phyloP scores from a whole-genome alignment of 495 filamentous ascomycete species.

The Halenospora varia region DNA sequence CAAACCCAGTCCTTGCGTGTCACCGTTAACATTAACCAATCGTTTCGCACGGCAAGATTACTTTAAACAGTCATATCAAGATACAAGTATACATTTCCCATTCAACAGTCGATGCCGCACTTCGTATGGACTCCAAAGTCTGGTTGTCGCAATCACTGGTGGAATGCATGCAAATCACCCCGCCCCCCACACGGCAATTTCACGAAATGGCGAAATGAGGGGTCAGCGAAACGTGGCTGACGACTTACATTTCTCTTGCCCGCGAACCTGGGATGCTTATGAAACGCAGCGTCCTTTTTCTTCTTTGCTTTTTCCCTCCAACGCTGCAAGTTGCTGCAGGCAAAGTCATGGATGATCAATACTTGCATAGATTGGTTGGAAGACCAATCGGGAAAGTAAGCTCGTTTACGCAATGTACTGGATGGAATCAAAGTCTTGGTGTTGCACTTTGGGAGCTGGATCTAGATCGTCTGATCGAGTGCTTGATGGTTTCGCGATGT shows the following conservation, averaged over 20 bases:
- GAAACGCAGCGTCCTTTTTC: neutral
- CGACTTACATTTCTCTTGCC: neutral
- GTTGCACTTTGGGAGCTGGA: no score
- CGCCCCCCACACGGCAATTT: slow-evolving; percentile 1
- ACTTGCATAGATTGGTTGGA: neutral
- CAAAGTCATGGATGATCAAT: neutral
- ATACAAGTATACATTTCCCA: no score
- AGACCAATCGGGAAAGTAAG: neutral
- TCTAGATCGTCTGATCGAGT: no score
- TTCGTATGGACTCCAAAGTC: no score
- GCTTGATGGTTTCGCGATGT: no score
- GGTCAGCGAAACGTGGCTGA: neutral
- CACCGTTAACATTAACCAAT: neutral
- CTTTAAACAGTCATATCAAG: neutral
- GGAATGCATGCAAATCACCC: neutral
- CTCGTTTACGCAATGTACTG: neutral
- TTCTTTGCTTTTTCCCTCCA: neutral
- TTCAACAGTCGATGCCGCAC: no score
- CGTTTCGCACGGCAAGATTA: neutral
- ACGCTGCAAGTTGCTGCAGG: neutral
- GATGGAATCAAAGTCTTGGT: no score
- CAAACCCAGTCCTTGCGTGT: neutral
- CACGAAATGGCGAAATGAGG: neutral
- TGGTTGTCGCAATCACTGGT: neutral
- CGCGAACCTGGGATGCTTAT: neutral